These are phyloP conservation scores for Misopates orontium DNA, from an alignment of 257 asterid genomes.

Conservation along the genomic window DNA sequence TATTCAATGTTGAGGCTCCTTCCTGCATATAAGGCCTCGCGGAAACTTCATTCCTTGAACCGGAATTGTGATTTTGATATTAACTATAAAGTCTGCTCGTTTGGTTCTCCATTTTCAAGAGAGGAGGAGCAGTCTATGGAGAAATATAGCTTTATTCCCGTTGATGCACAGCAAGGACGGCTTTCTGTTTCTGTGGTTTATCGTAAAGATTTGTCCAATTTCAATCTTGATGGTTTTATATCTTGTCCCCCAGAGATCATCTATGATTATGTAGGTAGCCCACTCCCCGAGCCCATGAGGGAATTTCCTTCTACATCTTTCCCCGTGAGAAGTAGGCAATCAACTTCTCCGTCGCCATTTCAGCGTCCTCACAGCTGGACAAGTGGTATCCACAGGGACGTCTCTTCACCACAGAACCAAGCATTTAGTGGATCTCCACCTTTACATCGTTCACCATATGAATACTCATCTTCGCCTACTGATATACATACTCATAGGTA, in stretches of 20 bases:
- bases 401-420: slow-evolving; percentile 49
- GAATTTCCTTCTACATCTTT: slow-evolving; percentile 20
- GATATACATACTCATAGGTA: slow-evolving; percentile 45
- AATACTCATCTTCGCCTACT: slow-evolving; percentile 58
- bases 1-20: slow-evolving; percentile 85
- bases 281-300: slow-evolving; percentile 22
- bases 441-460: slow-evolving; percentile 56
- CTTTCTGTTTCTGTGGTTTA: slow-evolving; percentile 76
- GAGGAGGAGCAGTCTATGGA: slow-evolving; percentile 74
- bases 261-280: slow-evolving; percentile 93
- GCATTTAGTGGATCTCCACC: slow-evolving; percentile 73
- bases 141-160: slow-evolving; percentile 65
- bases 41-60: slow-evolving; percentile 56
- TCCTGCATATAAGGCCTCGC: slow-evolving; percentile 87
- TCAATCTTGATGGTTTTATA: slow-evolving; percentile 64
- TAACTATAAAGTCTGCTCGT: slow-evolving; percentile 77
- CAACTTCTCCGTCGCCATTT: slow-evolving; percentile 52
- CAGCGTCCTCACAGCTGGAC: slow-evolving; percentile 96
- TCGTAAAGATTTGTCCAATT: slow-evolving; percentile 72
- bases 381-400: slow-evolving; percentile 79
- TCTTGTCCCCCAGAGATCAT: slow-evolving; percentile 84
- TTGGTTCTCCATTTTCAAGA: slow-evolving; percentile 73
- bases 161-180: slow-evolving; percentile 84
- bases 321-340: slow-evolving; percentile 51
- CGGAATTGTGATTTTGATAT: slow-evolving; percentile 78